A percentile compares a stretch with the other conserved stretches of the same genome.
These are phyloP conservation scores for Stagonosporopsis chrysanthemi DNA, from an alignment of 2,329 filamentous ascomycete species.

Conservation along the genomic window DNA sequence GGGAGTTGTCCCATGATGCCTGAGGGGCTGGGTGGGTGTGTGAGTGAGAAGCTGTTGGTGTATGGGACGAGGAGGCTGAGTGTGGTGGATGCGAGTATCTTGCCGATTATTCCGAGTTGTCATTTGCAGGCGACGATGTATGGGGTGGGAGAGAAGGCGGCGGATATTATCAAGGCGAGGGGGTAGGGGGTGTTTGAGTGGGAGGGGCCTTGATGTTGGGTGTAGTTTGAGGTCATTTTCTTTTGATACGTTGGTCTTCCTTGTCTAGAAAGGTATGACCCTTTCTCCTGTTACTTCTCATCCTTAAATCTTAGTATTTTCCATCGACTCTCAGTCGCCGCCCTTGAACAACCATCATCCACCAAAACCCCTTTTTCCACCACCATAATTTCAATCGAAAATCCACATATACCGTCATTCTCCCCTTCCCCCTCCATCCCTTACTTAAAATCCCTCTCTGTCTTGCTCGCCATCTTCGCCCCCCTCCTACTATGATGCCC, in stretches of 20 bases:
- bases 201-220: no score
- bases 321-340: no score
- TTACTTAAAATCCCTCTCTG: not conserved
- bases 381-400: no score
- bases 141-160: constrained; percentile 46
- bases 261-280: no score
- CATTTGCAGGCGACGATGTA: constrained; percentile 45
- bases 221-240: no score
- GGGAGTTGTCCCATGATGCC: constrained; percentile 43
- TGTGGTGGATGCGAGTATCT: constrained; percentile 41
- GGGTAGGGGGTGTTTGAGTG: not conserved
- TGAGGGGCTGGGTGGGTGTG: constrained; percentile 35
- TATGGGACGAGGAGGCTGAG: constrained; percentile 39
- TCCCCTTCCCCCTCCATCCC: not conserved
- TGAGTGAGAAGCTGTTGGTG: constrained; percentile 34
- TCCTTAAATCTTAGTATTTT: no score
- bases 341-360: no score
- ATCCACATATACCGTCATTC: no score
- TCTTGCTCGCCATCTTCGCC: not conserved
- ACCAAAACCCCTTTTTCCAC: no score
- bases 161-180: constrained; percentile 7
- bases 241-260: no score
- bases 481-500: not conserved
- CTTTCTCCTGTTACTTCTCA: no score
- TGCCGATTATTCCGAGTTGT: constrained; percentile 39